Base-by-base conservation (phyloP, 306 rosid genomes). In the Astragalus glycyphyllos region DNA sequence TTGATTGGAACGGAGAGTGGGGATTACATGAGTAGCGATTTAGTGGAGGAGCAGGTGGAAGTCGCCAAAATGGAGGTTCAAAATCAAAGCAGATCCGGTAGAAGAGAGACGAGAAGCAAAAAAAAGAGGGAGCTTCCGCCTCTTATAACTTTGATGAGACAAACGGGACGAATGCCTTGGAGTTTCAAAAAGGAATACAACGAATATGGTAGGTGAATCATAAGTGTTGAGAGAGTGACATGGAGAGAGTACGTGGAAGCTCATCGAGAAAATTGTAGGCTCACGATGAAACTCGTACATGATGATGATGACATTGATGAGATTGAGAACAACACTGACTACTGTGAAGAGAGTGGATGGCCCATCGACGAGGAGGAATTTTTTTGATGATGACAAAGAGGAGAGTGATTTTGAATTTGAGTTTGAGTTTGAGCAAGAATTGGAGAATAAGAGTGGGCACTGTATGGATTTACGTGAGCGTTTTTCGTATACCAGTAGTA, bases 1-100 rank as follows among this genome's bases (percentile, higher is more conserved):
- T 14, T 84, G 58, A 84, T 89, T 1, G 98, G 98, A 12, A 58
- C 92, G 1, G 95, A 89, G 65, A 92, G 92, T 11, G 96, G 92
- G 0, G 87, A 86, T 17, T 79, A 40, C 79, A 71, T 84, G 82
- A 58, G 53, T 40, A 14, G 57, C 5, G 65, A 42, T 2, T 5
- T 38, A 0, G 74, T 58, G 2, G 82, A 75, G 4, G 9, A 42
- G 62, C 44, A 35, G 4, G 14, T 5, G 3, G 20, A 47, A 15
- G 7, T 0, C 14, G 1, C 3, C 8, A 12, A 14, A 7, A 1
- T 6, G 11, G 17, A 62, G 35, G 10, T 3, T 15, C 31, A 42
- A 38, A 15, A 53, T 11, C 1, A n/a, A 37, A 6, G 34, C 5
- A 13, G 49, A 4, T 4, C 8, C 0, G 26, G 2, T 2, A 59